Evolutionary conservation across 176 grass and related monocot species (phyloP), one percentile per base, ranked within the genome.

Genomic region (Pontederia paniculata): DNA sequence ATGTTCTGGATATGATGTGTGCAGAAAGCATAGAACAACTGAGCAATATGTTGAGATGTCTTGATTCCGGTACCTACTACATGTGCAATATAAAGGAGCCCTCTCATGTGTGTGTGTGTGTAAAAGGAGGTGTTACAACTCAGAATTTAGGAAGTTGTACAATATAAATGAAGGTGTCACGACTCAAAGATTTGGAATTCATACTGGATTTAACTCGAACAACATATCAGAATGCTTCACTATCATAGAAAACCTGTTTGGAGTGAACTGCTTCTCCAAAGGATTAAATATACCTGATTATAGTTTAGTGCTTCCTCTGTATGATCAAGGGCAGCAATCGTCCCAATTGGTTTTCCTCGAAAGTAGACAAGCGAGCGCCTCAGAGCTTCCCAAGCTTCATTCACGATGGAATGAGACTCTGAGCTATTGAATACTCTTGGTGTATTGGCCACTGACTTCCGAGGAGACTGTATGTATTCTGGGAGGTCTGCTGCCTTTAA

Each of bases 371-470:
- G 62, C 1, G 89, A 81, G 58, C 60, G 60, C 62, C 67, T 88
- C 56, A 95, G 71, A 66, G 81, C 78, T 65, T 88, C 78, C 89
- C 84, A 95, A 77, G 84, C 89, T 82, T 80, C 83, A 76, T 75
- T 70, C 55, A 76, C 42, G 57, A 73, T 62, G 18, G 60, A 17
- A 48, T 79, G 60, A 51, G 21, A 65, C 21, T 94, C 76, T 42
- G 50, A 52, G 59, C 47, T 58, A 68, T 57, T 73, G 55, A 18
- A 43, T 21, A 66, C 56, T 51, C 17, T 55, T 55, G 77, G 84
- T 17, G 69, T 61, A 51, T 62, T 67, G 50, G 61, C 54, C 44
- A 12, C 21, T 37, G 73, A 65, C 17, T 42, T 47, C 12, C 70
- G 41, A 31, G 43, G 15, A 50, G 73, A 58, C 20, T 10, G 43